Percentiles rank a stretch among this genome's conserved stretches.
Conservation (phyloP, 129 eudicot species). For the Flaveria robusta region DNA sequence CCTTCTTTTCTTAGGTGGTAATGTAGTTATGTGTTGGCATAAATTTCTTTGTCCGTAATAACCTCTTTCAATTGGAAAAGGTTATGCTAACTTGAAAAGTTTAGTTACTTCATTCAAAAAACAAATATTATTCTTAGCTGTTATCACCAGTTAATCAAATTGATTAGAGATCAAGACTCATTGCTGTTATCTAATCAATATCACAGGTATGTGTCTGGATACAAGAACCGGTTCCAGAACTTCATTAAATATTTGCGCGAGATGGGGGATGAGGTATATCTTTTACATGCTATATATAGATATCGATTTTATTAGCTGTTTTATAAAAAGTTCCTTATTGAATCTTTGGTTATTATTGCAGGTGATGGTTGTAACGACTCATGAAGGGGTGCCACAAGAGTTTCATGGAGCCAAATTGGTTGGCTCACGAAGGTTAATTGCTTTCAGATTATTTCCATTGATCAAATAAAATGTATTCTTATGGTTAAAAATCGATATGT, state of each 20-base stretch:
- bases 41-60: not conserved
- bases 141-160: slow-evolving; percentile 6
- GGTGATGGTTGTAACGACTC: slow-evolving; percentile 98
- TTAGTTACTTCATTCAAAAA: not conserved
- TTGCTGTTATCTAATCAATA: slow-evolving; percentile 23
- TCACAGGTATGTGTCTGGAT: slow-evolving; percentile 93
- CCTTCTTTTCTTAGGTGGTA: not conserved
- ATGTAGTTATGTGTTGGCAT: not conserved
- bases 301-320: not conserved
- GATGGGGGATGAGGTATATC: slow-evolving; percentile 96
- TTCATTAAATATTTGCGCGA: slow-evolving; percentile 88
- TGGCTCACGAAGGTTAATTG: slow-evolving; percentile 72
- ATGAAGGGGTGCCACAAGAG: slow-evolving; percentile 94
- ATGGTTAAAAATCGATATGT: not conserved
- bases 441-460: not conserved
- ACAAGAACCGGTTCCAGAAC: slow-evolving; percentile 94
- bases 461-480: not conserved
- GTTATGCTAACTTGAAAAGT: not conserved
- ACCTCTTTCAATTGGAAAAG: slow-evolving; percentile 2
- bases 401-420: slow-evolving; percentile 88
- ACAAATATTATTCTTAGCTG: slow-evolving; percentile 8
- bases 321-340: not conserved
- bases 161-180: slow-evolving; percentile 14
- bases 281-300: not conserved
- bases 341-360: slow-evolving; percentile 34